Conservation (phyloP, 1,284 basidiomycete species). For the Rhizopogon parksii region DNA sequence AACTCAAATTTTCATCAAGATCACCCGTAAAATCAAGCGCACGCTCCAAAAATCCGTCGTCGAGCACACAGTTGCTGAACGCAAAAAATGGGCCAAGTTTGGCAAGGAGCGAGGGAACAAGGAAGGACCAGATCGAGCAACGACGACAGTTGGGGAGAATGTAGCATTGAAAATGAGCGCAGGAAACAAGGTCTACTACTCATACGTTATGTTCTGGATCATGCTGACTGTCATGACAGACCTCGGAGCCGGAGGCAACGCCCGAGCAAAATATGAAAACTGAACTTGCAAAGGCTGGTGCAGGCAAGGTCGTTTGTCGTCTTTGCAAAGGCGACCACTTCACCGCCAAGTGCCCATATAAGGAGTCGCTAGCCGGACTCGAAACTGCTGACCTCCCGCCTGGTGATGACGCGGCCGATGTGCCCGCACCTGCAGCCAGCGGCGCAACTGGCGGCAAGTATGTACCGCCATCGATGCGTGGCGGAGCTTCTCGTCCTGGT, state of each 20-base stretch:
- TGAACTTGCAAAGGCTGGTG: constrained; percentile 64
- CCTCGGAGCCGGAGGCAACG: constrained; percentile 61
- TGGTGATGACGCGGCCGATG: constrained; percentile 48
- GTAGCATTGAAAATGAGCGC: constrained; percentile 80
- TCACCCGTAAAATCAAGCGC: constrained; percentile 83
- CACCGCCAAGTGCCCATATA: constrained; percentile 98
- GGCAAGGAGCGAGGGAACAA: constrained; percentile 87
- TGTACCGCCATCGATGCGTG: constrained; percentile 87
- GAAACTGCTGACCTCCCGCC: constrained; percentile 49
- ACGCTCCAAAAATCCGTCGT: constrained; percentile 90
- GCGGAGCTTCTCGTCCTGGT: constrained; percentile 62
- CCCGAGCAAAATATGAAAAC: constrained; percentile 68
- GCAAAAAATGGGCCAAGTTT: constrained; percentile 93
- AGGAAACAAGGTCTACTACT: constrained; percentile 67
- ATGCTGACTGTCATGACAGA: constrained; percentile 20
- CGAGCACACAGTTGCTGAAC: constrained; percentile 88
- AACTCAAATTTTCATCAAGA: constrained; percentile 35
- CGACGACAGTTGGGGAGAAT: constrained; percentile 94
- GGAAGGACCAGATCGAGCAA: constrained; percentile 87
- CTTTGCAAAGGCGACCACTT: constrained; percentile 97
- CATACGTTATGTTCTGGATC: not conserved
- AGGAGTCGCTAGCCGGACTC: constrained; percentile 82
- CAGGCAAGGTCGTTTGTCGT: constrained; percentile 88
- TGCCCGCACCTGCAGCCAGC: constrained; percentile 30
- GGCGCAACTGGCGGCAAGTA: constrained; percentile 67